Conservation (phyloP, 768 basidiomycete genomes). For the Naganishia antarctica region DNA sequence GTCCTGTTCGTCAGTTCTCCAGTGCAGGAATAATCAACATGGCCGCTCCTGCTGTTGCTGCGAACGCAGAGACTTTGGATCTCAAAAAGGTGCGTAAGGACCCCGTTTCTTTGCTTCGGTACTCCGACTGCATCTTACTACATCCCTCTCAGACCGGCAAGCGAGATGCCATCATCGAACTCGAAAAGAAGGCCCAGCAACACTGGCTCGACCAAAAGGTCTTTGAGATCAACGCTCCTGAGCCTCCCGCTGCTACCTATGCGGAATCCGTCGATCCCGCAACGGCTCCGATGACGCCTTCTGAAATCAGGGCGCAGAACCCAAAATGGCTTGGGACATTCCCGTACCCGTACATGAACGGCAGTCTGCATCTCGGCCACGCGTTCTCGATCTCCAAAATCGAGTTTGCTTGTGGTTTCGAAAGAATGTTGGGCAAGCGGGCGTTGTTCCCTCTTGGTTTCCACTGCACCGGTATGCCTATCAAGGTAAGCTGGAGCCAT, state of each 20-base stretch:
- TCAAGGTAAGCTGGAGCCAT: conserved; percentile 66
- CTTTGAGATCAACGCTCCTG: conserved; percentile 81
- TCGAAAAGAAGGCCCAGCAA: conserved; percentile 80
- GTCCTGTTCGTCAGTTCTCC: not conserved
- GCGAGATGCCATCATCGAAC: conserved; percentile 73
- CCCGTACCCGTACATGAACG: conserved; percentile 98
- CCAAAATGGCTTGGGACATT: conserved; percentile 98
- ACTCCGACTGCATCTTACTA: not conserved
- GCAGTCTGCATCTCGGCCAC: conserved; percentile 91
- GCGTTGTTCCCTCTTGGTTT: conserved; percentile 96
- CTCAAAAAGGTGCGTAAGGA: conserved; percentile 44
- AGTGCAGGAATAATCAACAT: conserved; percentile 29
- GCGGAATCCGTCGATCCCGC: conserved; percentile 54
- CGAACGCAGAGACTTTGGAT: conserved; percentile 40
- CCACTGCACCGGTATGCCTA: conserved; percentile 98
- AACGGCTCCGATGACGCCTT: conserved; percentile 30
- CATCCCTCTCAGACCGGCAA: conserved; percentile 71
- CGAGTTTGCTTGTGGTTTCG: conserved; percentile 91
- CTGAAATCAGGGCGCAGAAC: conserved; percentile 66
- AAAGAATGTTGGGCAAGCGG: conserved; percentile 89
- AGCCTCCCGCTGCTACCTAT: conserved; percentile 47
- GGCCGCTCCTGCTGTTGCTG: conserved; percentile 39
- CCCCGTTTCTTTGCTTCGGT: not conserved
- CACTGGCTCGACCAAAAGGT: conserved; percentile 70
- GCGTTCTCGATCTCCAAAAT: conserved; percentile 98